These are phyloP conservation scores for Epichloe hybrida DNA, from an alignment of 2,329 filamentous ascomycete species.

Conservation along the genomic window DNA sequence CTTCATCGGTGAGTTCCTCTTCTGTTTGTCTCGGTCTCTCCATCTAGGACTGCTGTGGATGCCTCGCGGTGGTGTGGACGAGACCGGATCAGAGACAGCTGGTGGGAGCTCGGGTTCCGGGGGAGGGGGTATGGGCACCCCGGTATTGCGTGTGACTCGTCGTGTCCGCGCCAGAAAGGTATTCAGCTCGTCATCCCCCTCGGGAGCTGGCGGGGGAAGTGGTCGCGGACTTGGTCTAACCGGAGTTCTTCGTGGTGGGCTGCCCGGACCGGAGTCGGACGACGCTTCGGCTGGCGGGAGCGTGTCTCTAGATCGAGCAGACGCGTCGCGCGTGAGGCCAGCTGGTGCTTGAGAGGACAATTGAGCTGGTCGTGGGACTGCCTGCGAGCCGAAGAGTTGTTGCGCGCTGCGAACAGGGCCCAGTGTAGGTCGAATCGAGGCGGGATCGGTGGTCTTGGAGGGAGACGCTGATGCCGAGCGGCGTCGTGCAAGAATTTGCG, in stretches of 20 bases:
- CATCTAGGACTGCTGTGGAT: constrained; percentile 46
- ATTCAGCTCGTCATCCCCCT: constrained; percentile 16
- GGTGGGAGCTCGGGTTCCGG: constrained; percentile 53
- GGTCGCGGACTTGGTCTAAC: constrained; percentile 31
- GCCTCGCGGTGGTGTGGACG: constrained; percentile 41
- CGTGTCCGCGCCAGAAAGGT: constrained; percentile 17
- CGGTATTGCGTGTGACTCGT: constrained; percentile 18
- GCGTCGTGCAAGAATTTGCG: constrained; percentile 38
- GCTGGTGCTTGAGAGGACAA: neutral
- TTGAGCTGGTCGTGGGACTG: neutral
- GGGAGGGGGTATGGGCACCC: constrained; percentile 13
- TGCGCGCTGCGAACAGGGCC: constrained; percentile 1
- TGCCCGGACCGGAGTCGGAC: constrained; percentile 19
- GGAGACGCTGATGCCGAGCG: constrained; percentile 24
- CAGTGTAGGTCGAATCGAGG: neutral
- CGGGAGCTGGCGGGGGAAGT: constrained; percentile 28
- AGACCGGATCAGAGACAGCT: constrained; percentile 37
- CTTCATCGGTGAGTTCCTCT: constrained; percentile 26
- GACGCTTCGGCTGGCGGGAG: constrained; percentile 3
- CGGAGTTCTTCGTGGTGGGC: constrained; percentile 26
- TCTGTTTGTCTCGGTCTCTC: constrained; percentile 18
- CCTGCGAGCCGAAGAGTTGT: neutral
- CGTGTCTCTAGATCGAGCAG: constrained; percentile 10
- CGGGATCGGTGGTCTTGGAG: constrained; percentile 11
- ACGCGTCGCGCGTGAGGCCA: constrained; percentile 11